Conservation (phyloP, 2,329 filamentous ascomycete species). For the Scleromitrula shiraiana region DNA sequence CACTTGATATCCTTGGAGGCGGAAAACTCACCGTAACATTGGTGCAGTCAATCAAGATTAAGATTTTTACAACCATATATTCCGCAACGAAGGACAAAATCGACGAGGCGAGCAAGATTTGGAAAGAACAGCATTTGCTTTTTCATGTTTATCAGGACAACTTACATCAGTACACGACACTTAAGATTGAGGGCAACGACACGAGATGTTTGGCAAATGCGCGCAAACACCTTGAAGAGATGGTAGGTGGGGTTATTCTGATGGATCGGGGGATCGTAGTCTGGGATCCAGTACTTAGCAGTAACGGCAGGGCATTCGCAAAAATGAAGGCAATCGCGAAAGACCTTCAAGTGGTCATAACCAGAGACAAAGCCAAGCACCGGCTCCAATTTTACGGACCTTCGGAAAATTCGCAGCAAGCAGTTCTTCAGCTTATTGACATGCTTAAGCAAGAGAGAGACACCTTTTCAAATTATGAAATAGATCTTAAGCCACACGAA, state of each 20-base stretch:
- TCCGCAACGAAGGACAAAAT: conserved; percentile 28
- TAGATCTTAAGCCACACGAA: conserved; percentile 24
- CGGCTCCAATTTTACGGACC: not conserved
- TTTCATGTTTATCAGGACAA: conserved; percentile 26
- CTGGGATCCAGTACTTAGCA: conserved; percentile 29
- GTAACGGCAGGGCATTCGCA: not conserved
- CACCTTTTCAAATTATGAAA: conserved; percentile 22
- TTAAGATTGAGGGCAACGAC: conserved; percentile 34
- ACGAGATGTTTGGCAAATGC: conserved; percentile 28
- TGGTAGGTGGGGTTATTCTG: conserved; percentile 30
- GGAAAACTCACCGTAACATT: conserved; percentile 33
- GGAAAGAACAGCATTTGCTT: conserved; percentile 27
- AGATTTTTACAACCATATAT: conserved; percentile 31
- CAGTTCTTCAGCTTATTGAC: conserved; percentile 25
- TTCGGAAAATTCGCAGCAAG: not conserved
- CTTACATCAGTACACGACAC: conserved; percentile 24
- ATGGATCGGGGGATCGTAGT: conserved; percentile 20
- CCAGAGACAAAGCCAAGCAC: not conserved
- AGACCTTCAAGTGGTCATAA: not conserved
- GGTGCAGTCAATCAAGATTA: conserved; percentile 33
- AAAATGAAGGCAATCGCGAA: not conserved
- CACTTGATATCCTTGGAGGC: conserved; percentile 27
- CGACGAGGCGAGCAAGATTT: conserved; percentile 20
- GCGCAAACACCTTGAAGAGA: conserved; percentile 28
- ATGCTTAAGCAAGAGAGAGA: conserved; percentile 15